phyloP scores from a whole-genome alignment of 139 green algal genomes.

The Gonium pectorale region DNA sequence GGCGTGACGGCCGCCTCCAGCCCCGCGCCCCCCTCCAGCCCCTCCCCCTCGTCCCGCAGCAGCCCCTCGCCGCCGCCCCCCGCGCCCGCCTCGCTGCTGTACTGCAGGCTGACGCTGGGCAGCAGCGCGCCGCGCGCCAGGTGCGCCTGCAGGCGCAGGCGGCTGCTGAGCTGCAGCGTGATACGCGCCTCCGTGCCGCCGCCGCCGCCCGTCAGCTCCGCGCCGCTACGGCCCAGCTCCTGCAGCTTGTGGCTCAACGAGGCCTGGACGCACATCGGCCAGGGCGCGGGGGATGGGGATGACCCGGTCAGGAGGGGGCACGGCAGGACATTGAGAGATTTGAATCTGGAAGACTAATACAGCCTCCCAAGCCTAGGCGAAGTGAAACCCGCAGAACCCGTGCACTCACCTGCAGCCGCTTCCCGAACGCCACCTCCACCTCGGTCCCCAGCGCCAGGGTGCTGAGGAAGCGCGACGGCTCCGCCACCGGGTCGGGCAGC shows the following conservation, averaged over 20 bases:
- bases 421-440: conserved; percentile 91
- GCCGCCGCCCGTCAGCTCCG: conserved; percentile 27
- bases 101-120: conserved; percentile 88
- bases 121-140: conserved; percentile 70
- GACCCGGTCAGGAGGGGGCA: neutral
- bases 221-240: conserved; percentile 60
- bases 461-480: conserved; percentile 20
- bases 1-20: neutral
- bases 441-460: conserved; percentile 75
- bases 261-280: no score
- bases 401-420: conserved; percentile 58
- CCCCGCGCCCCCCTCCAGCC: neutral
- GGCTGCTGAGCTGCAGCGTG: conserved; percentile 84
- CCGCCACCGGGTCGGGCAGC: conserved; percentile 42
- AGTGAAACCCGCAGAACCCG: neutral
- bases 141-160: conserved; percentile 89
- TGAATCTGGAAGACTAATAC: no score
- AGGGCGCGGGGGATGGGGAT: neutral
- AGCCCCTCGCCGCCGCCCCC: neutral
- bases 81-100: conserved; percentile 64
- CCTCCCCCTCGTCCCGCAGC: neutral
- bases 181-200: conserved; percentile 85
- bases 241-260: conserved; percentile 84
- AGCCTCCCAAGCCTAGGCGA: no score
- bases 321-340: no score